These are phyloP conservation scores for Diddensiella santjacobensis DNA, from an alignment of 805 yeast species.

Conservation along the genomic window DNA sequence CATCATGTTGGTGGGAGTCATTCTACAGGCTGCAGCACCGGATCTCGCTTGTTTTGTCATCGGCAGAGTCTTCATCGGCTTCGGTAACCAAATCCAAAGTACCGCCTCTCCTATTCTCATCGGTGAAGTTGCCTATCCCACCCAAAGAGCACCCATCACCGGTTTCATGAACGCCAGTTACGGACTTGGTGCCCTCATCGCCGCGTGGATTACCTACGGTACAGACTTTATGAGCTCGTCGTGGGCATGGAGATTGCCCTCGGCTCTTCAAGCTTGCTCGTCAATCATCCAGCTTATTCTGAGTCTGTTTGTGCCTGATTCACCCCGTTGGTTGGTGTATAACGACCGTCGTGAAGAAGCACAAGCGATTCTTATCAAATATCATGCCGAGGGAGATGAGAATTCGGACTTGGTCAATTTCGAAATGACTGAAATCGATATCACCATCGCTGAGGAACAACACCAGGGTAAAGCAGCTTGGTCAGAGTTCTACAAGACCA, in stretches of 20 bases:
- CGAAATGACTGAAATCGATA: slow-evolving; percentile 13
- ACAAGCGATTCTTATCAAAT: slow-evolving; percentile 14
- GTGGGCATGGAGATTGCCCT: slow-evolving; percentile 36
- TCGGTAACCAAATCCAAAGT: slow-evolving; percentile 16
- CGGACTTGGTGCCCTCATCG: slow-evolving; percentile 34
- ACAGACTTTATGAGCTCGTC: not conserved
- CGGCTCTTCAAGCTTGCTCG: slow-evolving; percentile 25
- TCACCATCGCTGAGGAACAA: slow-evolving; percentile 11
- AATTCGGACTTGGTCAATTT: slow-evolving; percentile 8
- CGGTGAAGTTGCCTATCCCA: slow-evolving; percentile 22
- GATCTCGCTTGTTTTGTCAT: slow-evolving; percentile 15
- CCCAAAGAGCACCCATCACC: slow-evolving; percentile 14
- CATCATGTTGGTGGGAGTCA: slow-evolving; percentile 11
- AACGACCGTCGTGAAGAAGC: slow-evolving; percentile 22
- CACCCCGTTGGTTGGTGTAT: slow-evolving; percentile 24
- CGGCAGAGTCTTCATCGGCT: slow-evolving; percentile 22
- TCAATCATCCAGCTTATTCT: slow-evolving; percentile 36
- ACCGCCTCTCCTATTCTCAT: slow-evolving; percentile 20
- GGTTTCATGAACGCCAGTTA: slow-evolving; percentile 13
- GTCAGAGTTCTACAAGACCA: slow-evolving; percentile 10
- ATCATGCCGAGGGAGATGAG: slow-evolving; percentile 21
- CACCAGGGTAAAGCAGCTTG: slow-evolving; percentile 2
- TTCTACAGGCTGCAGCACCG: slow-evolving; percentile 11
- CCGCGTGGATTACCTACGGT: slow-evolving; percentile 11
- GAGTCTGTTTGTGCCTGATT: slow-evolving; percentile 28